Base-by-base conservation (phyloP, 2,329 filamentous ascomycete genomes). In the Cercospora sp. region DNA sequence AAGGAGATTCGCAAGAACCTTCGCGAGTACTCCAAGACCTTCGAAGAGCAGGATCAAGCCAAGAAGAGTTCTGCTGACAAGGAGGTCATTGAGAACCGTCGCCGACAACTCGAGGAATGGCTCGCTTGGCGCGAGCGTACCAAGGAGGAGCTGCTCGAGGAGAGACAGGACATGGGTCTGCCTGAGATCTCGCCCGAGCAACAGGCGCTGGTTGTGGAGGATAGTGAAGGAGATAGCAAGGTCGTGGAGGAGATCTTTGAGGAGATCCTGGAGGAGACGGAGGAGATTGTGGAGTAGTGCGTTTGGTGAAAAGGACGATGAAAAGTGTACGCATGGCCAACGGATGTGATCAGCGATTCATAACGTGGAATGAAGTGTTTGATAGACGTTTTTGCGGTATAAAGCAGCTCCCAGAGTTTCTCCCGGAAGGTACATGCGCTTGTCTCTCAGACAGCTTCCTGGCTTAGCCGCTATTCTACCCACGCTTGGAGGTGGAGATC, bases 1-100 rank as follows among this genome's bases (percentile, higher is more conserved):
- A 97, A 97, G 86, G 88, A 91, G 77, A 92, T 98, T 77, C 94
- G 96, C 84, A 97, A 97, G 88, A 99, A 97, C 83, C 89, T 99
- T 65, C 92, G 94, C 74, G 95, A 98, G 82, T 99, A 97, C 88
- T 93, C 90, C 80, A 92, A 92, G 79, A 86, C 91, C 73, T 99
- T 99, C 80, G 95, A 99, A 75, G 93, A 97, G 82, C 91, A 97
- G 79, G 96, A 99, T 81, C 88, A 91, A 72, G 93, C 96, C 79
- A 93, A 94, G 78, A 94, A 94, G 78, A 94, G 94, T 70, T 94
- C 93, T 65, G 95, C 94, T 75, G 95, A 98, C 83, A 89, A 94
- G 76, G 94, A 94, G 40, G 93, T 99, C 61, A 91, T 99, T 70
- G 94, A 98, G 82, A 89, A 89, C 74, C 89, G 95, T 74, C 89